These are phyloP conservation scores for Blastobotrys indianensis DNA, from an alignment of 1,139 yeast species.

Conservation along the genomic window DNA sequence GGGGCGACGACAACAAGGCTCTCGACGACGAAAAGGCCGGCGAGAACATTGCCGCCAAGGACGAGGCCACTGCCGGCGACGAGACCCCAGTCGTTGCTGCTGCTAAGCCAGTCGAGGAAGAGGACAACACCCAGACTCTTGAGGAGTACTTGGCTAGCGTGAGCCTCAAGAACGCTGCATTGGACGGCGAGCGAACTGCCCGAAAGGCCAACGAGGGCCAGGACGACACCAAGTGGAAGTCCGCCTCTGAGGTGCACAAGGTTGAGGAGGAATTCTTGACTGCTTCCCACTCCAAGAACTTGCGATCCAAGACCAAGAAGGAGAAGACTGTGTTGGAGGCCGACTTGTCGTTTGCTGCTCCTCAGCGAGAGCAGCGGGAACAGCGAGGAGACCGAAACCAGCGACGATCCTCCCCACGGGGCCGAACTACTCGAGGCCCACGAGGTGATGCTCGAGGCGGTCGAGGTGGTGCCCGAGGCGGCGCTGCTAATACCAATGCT, in stretches of 20 bases:
- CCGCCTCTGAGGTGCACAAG: slow-evolving; percentile 26
- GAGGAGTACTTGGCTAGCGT: slow-evolving; percentile 69
- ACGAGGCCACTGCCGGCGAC: slow-evolving; percentile 37
- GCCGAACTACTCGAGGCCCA: slow-evolving; percentile 13
- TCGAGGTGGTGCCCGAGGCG: slow-evolving; percentile 16
- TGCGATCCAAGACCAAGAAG: slow-evolving; percentile 52
- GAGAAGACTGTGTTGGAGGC: slow-evolving; percentile 61
- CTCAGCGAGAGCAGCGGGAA: slow-evolving; percentile 22
- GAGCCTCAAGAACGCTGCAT: slow-evolving; percentile 41
- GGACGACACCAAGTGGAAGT: slow-evolving; percentile 47
- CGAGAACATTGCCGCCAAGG: slow-evolving; percentile 53
- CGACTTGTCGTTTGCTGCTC: slow-evolving; percentile 54
- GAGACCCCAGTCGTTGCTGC: slow-evolving; percentile 17
- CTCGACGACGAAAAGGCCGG: slow-evolving; percentile 61
- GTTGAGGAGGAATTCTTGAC: slow-evolving; percentile 44
- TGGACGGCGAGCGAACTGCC: slow-evolving; percentile 41
- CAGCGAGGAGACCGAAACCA: slow-evolving; percentile 24
- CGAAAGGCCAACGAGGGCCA: slow-evolving; percentile 59
- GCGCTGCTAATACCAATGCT: slow-evolving; percentile 16
- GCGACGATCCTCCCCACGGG: slow-evolving; percentile 32
- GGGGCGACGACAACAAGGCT: slow-evolving; percentile 63
- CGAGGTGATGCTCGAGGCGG: slow-evolving; percentile 13
- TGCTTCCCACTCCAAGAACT: slow-evolving; percentile 44
- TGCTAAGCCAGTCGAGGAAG: slow-evolving; percentile 27
- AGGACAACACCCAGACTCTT: slow-evolving; percentile 46